phyloP scores from a whole-genome alignment of 768 basidiomycete genomes.

The Lentinula lateritia region DNA sequence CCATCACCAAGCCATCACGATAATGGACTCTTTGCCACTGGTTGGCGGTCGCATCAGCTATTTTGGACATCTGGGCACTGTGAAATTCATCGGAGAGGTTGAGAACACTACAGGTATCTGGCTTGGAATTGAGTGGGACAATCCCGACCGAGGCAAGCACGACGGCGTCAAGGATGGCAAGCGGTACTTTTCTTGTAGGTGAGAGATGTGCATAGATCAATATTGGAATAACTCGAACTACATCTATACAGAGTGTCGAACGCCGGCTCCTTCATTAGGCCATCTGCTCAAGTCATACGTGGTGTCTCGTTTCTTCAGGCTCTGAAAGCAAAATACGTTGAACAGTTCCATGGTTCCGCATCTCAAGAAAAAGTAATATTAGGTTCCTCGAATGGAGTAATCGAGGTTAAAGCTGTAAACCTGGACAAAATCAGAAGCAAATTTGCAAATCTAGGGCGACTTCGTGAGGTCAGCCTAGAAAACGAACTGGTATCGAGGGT shows the following conservation, averaged over 20 bases:
- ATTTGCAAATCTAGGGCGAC: conserved; percentile 55
- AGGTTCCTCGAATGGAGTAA: conserved; percentile 78
- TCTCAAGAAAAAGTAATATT: conserved; percentile 61
- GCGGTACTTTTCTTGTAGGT: conserved; percentile 79
- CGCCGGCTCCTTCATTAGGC: conserved; percentile 79
- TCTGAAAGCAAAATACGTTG: conserved; percentile 73
- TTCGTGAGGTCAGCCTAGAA: conserved; percentile 81
- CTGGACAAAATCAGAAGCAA: conserved; percentile 74
- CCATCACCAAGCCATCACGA: conserved; percentile 11
- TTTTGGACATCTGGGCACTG: conserved; percentile 55
- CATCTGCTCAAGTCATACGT: conserved; percentile 47
- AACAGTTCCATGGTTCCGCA: conserved; percentile 44
- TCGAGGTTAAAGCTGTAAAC: conserved; percentile 82
- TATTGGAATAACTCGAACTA: neutral
- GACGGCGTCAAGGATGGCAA: conserved; percentile 75
- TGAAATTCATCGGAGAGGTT: conserved; percentile 65
- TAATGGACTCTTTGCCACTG: conserved; percentile 22
- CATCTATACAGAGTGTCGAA: conserved; percentile 40
- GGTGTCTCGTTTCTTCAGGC: conserved; percentile 74
- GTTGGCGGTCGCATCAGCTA: conserved; percentile 53
- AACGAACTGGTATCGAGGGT: conserved; percentile 50
- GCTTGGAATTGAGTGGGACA: conserved; percentile 99
- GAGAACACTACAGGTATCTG: conserved; percentile 62
- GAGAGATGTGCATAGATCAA: conserved; percentile 18
- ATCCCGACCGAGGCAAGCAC: conserved; percentile 79